These are phyloP conservation scores for Aspergillus ostianus DNA, from an alignment of 495 filamentous ascomycete species.

Conservation along the genomic window DNA sequence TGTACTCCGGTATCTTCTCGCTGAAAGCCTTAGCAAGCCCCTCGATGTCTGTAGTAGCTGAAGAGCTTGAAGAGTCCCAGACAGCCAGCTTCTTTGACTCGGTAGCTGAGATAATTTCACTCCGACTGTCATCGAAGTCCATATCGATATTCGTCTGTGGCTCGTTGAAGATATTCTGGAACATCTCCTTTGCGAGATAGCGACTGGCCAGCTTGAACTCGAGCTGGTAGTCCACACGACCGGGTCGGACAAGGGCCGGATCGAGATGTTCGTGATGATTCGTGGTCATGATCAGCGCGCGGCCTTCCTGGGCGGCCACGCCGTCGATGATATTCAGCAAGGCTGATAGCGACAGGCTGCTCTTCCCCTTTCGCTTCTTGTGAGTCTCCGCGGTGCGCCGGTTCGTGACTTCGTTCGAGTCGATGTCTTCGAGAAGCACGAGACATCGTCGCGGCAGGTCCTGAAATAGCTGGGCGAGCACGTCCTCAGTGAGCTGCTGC, in stretches of 20 bases:
- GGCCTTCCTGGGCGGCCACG: conserved; percentile 76
- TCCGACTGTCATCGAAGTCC: conserved; percentile 47
- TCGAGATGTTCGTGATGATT: conserved; percentile 76
- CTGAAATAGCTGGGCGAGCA: conserved; percentile 61
- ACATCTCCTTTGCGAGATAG: conserved; percentile 14
- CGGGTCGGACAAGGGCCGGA: conserved; percentile 71
- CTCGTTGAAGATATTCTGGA: conserved; percentile 54
- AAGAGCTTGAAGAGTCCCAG: neutral
- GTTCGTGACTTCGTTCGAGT: conserved; percentile 48
- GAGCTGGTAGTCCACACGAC: conserved; percentile 72
- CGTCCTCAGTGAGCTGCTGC: conserved; percentile 48
- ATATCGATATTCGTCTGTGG: conserved; percentile 18
- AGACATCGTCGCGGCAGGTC: conserved; percentile 33
- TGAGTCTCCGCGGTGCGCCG: conserved; percentile 43
- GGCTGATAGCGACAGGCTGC: conserved; percentile 63
- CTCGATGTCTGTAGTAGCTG: conserved; percentile 19
- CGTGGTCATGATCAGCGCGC: conserved; percentile 81
- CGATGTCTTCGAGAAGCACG: conserved; percentile 39
- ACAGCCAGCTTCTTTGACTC: neutral
- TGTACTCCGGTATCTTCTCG: conserved; percentile 43
- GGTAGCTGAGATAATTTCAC: neutral
- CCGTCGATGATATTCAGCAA: conserved; percentile 84
- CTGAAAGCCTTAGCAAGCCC: conserved; percentile 51
- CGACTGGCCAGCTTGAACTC: conserved; percentile 61
- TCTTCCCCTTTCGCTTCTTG: conserved; percentile 1